Conservation (phyloP, 805 yeast species). For the Wickerhamomyces chaumierensis region DNA sequence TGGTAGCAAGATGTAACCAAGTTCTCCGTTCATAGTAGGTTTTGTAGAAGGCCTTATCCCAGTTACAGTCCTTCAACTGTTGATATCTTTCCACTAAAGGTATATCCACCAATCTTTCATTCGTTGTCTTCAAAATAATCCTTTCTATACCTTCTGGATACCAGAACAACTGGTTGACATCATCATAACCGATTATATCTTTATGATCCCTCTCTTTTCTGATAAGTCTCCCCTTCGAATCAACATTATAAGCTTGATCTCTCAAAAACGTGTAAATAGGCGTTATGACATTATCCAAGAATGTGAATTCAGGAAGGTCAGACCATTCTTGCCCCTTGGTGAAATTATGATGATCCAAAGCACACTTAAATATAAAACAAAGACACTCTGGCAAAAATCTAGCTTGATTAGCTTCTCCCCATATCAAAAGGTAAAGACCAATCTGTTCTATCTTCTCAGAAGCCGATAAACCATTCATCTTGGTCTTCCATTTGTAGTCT, state of each 20-base stretch:
- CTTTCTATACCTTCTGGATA: conserved; percentile 59
- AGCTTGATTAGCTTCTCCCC: conserved; percentile 88
- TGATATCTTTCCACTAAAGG: conserved; percentile 43
- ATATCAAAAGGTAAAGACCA: conserved; percentile 59
- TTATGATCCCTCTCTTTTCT: conserved; percentile 53
- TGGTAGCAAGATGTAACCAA: conserved; percentile 66
- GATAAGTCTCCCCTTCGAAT: conserved; percentile 34
- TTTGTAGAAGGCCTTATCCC: conserved; percentile 62
- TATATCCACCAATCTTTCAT: conserved; percentile 37
- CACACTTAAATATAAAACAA: conserved; percentile 75
- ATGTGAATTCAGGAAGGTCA: conserved; percentile 30
- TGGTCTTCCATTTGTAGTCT: conserved; percentile 49
- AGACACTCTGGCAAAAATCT: conserved; percentile 84
- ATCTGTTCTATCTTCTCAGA: conserved; percentile 50
- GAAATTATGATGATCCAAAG: conserved; percentile 45
- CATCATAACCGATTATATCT: conserved; percentile 75
- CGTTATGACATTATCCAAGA: conserved; percentile 56
- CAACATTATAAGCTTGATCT: conserved; percentile 37
- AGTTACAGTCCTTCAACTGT: conserved; percentile 39
- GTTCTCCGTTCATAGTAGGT: conserved; percentile 66
- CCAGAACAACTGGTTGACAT: conserved; percentile 84
- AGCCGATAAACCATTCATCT: conserved; percentile 35
- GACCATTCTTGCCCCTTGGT: conserved; percentile 23
- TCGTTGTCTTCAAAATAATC: conserved; percentile 34
- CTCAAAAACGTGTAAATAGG: conserved; percentile 56